Evolutionary conservation across 1,139 yeast genomes (phyloP), one percentile per base, ranked within the genome.

Genomic region (Wickerhamiella infanticola): DNA sequence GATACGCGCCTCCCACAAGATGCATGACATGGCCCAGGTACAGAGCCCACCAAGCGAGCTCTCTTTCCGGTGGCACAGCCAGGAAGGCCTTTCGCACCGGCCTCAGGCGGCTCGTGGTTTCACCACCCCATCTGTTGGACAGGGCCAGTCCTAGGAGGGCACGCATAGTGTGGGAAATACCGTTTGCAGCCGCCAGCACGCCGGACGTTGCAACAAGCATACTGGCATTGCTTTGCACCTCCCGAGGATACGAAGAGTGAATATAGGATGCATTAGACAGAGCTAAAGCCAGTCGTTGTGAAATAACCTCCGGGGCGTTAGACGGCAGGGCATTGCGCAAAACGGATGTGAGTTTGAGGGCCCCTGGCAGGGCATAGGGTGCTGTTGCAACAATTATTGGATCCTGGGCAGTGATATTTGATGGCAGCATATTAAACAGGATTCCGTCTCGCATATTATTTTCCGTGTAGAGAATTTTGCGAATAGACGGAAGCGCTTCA

Each of bases 81-180:
- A 70, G 61, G 45, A 76, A 58, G 18, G 62, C 58, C 25, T 66
- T 64, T 52, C 71, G 70, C 51, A 67, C 67, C 5, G 49, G 39
- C 35, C 49, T 49, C 29, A 39, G 38, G 18, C 41, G 42, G 41
- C 70, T 73, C 8, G 82, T 79, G n/a, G 78, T 63, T 52, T 77
- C 82, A 1, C 80, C 82, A 35, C 85, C 85, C 85, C 85, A 79
- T 52, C 86, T 66, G 54, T 78, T 81, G 60, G 83, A 75, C 26
- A 79, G 63, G 2, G 83, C 81, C 37, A 79, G 68, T 0, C 85
- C 85, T 9, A 79, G 68, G 43, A 79, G 61, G 0, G 82, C 82
- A 45, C 84, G 64, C 2, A 75, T 74, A 53, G 76, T 70, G 57
- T 79, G 85, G 0, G 81, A 73, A 39, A 79, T 61, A 3, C 85